A percentile compares a stretch with the other conserved stretches of the same genome.
phyloP scores from a whole-genome alignment of 805 yeast species.

The Candida alai region DNA sequence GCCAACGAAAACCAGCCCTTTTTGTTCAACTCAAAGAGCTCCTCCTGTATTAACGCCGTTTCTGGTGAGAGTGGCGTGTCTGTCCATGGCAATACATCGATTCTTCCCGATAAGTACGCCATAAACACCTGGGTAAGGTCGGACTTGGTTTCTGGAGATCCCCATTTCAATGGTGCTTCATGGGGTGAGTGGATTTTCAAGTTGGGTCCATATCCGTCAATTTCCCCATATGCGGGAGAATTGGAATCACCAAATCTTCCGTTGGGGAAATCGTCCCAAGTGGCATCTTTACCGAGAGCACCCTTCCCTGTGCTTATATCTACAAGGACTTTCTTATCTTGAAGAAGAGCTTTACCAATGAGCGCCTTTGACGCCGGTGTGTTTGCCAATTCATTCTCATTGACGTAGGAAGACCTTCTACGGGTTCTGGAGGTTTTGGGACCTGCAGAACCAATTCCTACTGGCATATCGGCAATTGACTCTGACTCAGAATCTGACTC shows the following conservation, averaged over 20 bases:
- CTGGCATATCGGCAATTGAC: slow-evolving; percentile 13
- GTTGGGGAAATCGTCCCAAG: slow-evolving; percentile 97
- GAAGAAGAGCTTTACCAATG: slow-evolving; percentile 18
- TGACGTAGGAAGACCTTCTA: slow-evolving; percentile 36
- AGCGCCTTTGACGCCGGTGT: slow-evolving; percentile 17
- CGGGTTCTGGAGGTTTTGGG: slow-evolving; percentile 13
- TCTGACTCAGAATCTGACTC: slow-evolving; percentile 32
- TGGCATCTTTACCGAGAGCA: slow-evolving; percentile 79
- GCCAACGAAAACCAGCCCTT: slow-evolving; percentile 81
- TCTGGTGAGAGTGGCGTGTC: slow-evolving; percentile 84
- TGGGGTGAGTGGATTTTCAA: slow-evolving; percentile 64
- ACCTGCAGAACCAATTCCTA: slow-evolving; percentile 3
- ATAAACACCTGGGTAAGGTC: slow-evolving; percentile 69
- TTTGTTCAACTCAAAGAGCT: slow-evolving; percentile 72
- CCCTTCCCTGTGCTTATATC: slow-evolving; percentile 86
- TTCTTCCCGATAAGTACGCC: slow-evolving; percentile 68
- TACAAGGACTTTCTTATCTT: slow-evolving; percentile 51
- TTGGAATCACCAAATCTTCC: slow-evolving; percentile 94
- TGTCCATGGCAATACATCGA: slow-evolving; percentile 87
- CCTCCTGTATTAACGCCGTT: slow-evolving; percentile 89
- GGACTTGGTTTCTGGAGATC: slow-evolving; percentile 54
- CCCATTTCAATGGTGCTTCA: slow-evolving; percentile 76
- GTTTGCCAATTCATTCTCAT: slow-evolving; percentile 36
- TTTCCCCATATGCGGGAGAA: slow-evolving; percentile 97
- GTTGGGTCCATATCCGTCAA: slow-evolving; percentile 94